Evolutionary conservation across 495 filamentous ascomycete species (phyloP).

Genomic region (Xylaria grammica): DNA sequence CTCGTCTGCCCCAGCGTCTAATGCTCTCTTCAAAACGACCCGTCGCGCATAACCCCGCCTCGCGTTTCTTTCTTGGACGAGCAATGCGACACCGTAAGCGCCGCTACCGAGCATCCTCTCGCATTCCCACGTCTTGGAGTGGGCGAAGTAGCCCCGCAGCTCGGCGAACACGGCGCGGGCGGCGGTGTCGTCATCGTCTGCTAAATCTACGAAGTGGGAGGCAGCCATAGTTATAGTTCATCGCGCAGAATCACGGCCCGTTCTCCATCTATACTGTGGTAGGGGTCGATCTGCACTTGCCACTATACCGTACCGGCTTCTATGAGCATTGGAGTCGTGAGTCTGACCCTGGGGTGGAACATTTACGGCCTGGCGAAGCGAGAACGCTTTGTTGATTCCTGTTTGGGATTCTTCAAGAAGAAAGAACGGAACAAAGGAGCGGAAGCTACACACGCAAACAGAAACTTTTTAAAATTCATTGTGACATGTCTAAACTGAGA

Average conservation of each 20-base stretch:
- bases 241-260: too few species aligned
- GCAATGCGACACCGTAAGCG: background rate
- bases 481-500: too few species aligned
- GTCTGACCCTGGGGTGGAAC: background rate
- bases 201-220: too few species aligned
- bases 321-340: background rate
- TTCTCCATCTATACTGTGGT: too few species aligned
- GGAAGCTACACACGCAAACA: too few species aligned
- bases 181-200: too few species aligned
- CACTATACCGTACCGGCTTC: too few species aligned
- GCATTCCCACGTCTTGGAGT: background rate
- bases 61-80: background rate
- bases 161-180: background rate
- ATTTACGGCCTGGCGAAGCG: background rate
- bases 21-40: background rate
- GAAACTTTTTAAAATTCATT: too few species aligned
- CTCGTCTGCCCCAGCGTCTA: background rate
- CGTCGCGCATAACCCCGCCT: background rate
- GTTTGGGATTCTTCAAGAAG: too few species aligned
- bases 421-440: too few species aligned
- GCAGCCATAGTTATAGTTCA: too few species aligned
- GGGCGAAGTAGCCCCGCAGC: background rate
- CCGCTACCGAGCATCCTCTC: slow-evolving; percentile 6
- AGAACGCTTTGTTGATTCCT: background rate
- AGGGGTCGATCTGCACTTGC: too few species aligned